Base-by-base conservation (phyloP, 2,329 filamentous ascomycete species). In the Penicillium freii region DNA sequence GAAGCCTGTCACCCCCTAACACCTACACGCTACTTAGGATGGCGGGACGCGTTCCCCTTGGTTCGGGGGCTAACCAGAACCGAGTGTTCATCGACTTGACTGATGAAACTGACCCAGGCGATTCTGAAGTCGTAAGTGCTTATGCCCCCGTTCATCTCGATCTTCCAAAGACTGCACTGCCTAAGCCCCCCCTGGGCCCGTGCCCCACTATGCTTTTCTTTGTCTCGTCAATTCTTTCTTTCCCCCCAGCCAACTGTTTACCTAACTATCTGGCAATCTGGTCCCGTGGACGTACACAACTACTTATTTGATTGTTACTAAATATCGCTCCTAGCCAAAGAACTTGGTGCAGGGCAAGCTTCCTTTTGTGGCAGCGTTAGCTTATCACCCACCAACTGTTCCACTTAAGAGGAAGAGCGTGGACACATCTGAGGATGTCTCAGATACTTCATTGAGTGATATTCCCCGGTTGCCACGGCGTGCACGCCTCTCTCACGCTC, bases 311-410 rank as follows among this genome's bases (percentile, higher is more conserved):
- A 27, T 31, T 13, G 10, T 33, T 34, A 25, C 50, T 52, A 27
- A 52, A 52, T 25, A 10, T 43, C 10, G 13, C 39, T 27, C 17
- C 2, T 53, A 53, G 42, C 6, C 33, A 34, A 29, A 47, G n/a
- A 13, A 38, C 3, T 31, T 47, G 23, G 23, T 9, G 1, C 42
- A 47, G 19, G 31, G 1, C 27, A 43, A 27, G 27, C 5, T 51
- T 10, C 47, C 52, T 1, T 59, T 60, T 33, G 33, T 59, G 34
- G 42, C 60, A 29, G 54, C 58, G 15, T 31, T 67, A 10, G 51
- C 62, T 1, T 64, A 66, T 54, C 61, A 62, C 2, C 49, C 51
- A 49, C 46, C 62, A n/a, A 62, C 62, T 0, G 40, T 52, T n/a
- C 48, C 54, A 23, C 10, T 38, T 1, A 56, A 56, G 15, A 53